Conservation (phyloP, 345 rosid genomes). For the Rubroshorea leprosula region DNA sequence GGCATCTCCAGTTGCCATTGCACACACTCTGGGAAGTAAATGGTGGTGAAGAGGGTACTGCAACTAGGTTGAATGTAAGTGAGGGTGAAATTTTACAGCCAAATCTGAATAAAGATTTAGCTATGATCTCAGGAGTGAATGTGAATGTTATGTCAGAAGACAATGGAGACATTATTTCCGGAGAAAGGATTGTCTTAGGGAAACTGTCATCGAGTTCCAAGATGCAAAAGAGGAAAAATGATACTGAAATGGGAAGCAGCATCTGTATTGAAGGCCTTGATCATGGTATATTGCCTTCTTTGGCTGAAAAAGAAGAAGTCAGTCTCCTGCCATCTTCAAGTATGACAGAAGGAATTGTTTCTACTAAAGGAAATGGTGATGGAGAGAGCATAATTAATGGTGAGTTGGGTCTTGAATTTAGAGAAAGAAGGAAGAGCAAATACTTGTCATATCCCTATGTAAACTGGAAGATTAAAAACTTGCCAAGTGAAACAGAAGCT, state of each 20-base stretch:
- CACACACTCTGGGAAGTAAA: conserved; percentile 30
- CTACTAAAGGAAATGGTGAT: conserved; percentile 12
- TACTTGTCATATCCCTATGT: conserved; percentile 64
- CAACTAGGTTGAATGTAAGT: too few relatives aligned
- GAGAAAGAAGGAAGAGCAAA: conserved; percentile 68
- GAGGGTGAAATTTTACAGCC: too few relatives aligned
- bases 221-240: conserved; percentile 32
- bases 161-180: conserved; percentile 12
- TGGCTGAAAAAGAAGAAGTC: too few relatives aligned
- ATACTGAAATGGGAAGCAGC: conserved; percentile 9
- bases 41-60: conserved; percentile 21
- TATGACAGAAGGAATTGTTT: too few relatives aligned
- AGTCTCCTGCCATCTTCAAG: too few relatives aligned
- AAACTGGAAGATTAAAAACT: conserved; percentile 30
- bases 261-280: conserved; percentile 24
- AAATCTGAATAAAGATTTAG: conserved; percentile 20
- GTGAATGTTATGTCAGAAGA: conserved; percentile 7
- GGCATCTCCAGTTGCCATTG: conserved; percentile 49
- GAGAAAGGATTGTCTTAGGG: too few relatives aligned
- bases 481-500: conserved; percentile 22
- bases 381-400: conserved; percentile 9
- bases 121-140: conserved; percentile 11
- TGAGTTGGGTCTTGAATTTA: conserved; percentile 34
- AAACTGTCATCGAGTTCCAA: too few relatives aligned
- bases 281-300: too few relatives aligned